A percentile compares a stretch with the other conserved stretches of the same genome.
Conservation (phyloP, 176 grass and related monocot species). For the Metroxylon sagu region DNA sequence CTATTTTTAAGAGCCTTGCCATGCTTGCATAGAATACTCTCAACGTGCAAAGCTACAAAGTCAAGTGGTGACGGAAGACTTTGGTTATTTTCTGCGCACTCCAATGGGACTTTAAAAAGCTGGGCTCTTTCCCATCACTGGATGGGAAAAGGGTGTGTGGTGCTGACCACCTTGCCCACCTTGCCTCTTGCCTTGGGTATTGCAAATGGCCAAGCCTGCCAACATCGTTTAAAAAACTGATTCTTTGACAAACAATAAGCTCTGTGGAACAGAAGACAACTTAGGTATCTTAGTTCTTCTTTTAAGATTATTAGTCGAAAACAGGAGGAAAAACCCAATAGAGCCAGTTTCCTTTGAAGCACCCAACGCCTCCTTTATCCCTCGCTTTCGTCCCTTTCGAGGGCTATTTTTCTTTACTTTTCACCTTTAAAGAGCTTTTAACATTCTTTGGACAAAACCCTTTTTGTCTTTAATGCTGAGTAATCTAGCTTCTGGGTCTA, state of each 20-base stretch:
- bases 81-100: neutral
- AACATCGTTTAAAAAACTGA: conserved; percentile 25
- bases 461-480: conserved; percentile 55
- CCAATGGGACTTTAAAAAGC: neutral
- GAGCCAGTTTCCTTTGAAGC: conserved; percentile 36
- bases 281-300: conserved; percentile 34
- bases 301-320: conserved; percentile 45
- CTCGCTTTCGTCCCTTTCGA: conserved; percentile 87
- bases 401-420: conserved; percentile 48
- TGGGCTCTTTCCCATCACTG: neutral
- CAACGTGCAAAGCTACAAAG: conserved; percentile 3
- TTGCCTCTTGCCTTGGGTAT: conserved; percentile 5
- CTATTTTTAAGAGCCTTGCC: neutral
- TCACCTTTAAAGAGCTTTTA: conserved; percentile 46
- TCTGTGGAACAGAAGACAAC: conserved; percentile 59
- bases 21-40: neutral
- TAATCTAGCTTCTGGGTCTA: conserved; percentile 3
- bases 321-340: conserved; percentile 64
- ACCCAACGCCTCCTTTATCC: conserved; percentile 26
- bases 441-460: conserved; percentile 51
- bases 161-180: neutral
- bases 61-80: conserved; percentile 5
- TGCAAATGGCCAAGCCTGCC: neutral
- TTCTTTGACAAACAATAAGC: conserved; percentile 54
- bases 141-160: neutral